Percentiles rank a stretch among this genome's conserved stretches.
Conservation (phyloP, 1,284 basidiomycete species). For the Abortiporus biennis region DNA sequence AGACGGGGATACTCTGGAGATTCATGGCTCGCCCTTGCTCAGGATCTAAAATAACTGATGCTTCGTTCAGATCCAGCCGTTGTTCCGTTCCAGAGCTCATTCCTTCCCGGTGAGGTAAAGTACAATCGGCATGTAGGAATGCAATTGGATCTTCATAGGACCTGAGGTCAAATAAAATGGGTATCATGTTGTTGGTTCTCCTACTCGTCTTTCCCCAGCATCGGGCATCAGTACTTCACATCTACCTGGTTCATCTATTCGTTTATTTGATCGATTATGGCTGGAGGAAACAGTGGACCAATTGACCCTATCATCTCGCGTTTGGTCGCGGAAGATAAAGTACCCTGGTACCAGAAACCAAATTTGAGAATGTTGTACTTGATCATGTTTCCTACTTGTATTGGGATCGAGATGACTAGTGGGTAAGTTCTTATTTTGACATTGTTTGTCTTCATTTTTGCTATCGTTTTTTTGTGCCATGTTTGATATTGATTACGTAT, state of each 20-base stretch:
- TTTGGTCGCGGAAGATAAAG: slow-evolving; percentile 39
- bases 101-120: too few species aligned
- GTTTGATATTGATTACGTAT: not conserved
- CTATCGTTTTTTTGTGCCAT: not conserved
- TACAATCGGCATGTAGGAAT: too few species aligned
- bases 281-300: slow-evolving; percentile 11
- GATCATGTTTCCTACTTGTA: slow-evolving; percentile 49
- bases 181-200: too few species aligned
- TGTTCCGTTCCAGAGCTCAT: too few species aligned
- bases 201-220: too few species aligned
- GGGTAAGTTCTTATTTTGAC: slow-evolving; percentile 31
- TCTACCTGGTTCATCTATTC: not conserved
- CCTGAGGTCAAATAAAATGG: too few species aligned
- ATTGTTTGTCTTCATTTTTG: not conserved
- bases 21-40: too few species aligned
- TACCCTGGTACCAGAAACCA: slow-evolving; percentile 51
- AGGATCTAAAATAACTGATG: too few species aligned
- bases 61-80: too few species aligned
- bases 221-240: not conserved
- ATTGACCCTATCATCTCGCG: slow-evolving; percentile 35
- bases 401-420: slow-evolving; percentile 57
- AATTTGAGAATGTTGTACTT: slow-evolving; percentile 45
- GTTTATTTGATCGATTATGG: too few species aligned
- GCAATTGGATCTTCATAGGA: too few species aligned
- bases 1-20: too few species aligned